Percentiles rank a stretch among this genome's conserved stretches.
phyloP scores from a whole-genome alignment of 2,329 filamentous ascomycete species.

The Scleromitrula shiraiana region DNA sequence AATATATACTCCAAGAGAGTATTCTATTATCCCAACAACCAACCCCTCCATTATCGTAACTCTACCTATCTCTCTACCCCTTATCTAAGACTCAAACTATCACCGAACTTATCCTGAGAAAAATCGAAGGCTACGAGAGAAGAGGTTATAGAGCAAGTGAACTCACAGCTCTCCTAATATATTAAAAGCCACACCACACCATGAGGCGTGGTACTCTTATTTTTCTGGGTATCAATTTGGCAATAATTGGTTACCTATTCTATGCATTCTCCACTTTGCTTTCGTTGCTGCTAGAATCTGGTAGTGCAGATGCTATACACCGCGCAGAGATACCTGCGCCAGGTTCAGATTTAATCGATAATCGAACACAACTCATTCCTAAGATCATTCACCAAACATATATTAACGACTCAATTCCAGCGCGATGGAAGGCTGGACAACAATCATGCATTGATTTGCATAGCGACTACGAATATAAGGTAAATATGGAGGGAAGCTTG shows the following conservation, averaged over 20 bases:
- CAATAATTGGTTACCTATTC: slow-evolving; percentile 56
- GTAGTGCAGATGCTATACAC: slow-evolving; percentile 57
- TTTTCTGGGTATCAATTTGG: slow-evolving; percentile 47
- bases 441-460: slow-evolving; percentile 60
- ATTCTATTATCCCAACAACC: not conserved
- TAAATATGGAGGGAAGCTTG: slow-evolving; percentile 29
- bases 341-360: slow-evolving; percentile 50
- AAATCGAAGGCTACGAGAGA: no score
- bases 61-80: not conserved
- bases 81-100: not conserved
- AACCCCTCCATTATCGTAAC: not conserved
- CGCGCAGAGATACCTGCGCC: slow-evolving; percentile 58
- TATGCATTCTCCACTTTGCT: slow-evolving; percentile 64
- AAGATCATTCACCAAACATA: slow-evolving; percentile 76
- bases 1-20: not conserved
- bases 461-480: slow-evolving; percentile 65
- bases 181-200: not conserved
- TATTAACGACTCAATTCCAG: slow-evolving; percentile 60
- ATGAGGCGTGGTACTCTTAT: slow-evolving; percentile 30
- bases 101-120: not conserved
- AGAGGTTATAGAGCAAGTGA: no score
- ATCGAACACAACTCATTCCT: slow-evolving; percentile 54
- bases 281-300: slow-evolving; percentile 60
- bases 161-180: not conserved
- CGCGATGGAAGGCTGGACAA: slow-evolving; percentile 58